A percentile compares a stretch with the other conserved stretches of the same genome.
phyloP scores from a whole-genome alignment of 2,329 filamentous ascomycete genomes.

The Aspergillus fischeri region DNA sequence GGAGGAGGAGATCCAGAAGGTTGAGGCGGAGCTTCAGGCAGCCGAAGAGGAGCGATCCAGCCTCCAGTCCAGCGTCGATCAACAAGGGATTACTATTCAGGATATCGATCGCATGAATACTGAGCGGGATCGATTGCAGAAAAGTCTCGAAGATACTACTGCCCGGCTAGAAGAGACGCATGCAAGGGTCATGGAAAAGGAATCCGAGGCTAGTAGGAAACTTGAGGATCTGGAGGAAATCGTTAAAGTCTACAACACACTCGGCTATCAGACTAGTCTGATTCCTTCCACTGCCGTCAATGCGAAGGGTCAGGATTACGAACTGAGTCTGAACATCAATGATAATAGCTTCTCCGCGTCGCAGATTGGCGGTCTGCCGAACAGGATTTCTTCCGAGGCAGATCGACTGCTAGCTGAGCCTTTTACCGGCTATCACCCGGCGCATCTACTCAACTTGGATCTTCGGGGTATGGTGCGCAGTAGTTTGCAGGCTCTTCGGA shows the following conservation, averaged over 20 bases:
- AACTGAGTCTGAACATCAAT: slow-evolving; percentile 78
- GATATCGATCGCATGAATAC: slow-evolving; percentile 99
- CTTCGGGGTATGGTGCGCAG: slow-evolving; percentile 77
- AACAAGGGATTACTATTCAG: slow-evolving; percentile 90
- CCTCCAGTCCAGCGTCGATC: slow-evolving; percentile 82
- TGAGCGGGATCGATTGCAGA: slow-evolving; percentile 89
- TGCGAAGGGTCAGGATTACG: slow-evolving; percentile 78
- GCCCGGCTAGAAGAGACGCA: slow-evolving; percentile 80
- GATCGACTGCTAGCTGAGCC: slow-evolving; percentile 80
- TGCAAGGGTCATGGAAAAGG: slow-evolving; percentile 76
- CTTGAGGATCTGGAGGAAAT: slow-evolving; percentile 89
- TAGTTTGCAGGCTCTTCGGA: slow-evolving; percentile 71
- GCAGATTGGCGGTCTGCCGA: slow-evolving; percentile 48
- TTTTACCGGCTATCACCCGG: slow-evolving; percentile 81
- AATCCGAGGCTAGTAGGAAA: slow-evolving; percentile 77
- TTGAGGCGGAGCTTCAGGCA: slow-evolving; percentile 68
- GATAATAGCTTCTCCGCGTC: slow-evolving; percentile 73
- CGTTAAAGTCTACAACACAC: slow-evolving; percentile 87
- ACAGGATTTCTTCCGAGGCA: slow-evolving; percentile 48
- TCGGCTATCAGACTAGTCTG: slow-evolving; percentile 88
- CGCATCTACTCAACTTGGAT: slow-evolving; percentile 84
- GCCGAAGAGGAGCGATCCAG: slow-evolving; percentile 76
- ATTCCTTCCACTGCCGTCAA: slow-evolving; percentile 82
- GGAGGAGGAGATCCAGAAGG: slow-evolving; percentile 80
- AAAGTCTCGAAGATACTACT: slow-evolving; percentile 72